Evolutionary conservation across 208 protist species (phyloP).

Genomic region (Naegleria gruberi): DNA sequence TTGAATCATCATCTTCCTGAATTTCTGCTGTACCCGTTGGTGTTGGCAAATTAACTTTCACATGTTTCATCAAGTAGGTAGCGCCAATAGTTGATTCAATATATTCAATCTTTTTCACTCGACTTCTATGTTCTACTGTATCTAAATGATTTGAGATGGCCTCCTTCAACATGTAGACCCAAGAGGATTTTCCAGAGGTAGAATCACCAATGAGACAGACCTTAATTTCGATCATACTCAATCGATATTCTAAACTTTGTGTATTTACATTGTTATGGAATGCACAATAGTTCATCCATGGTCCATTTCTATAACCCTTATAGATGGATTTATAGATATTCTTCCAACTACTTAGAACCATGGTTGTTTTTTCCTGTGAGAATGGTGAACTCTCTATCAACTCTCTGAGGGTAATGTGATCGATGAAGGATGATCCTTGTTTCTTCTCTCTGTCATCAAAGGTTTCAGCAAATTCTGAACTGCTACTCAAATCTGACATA

Average conservation of each 20-base stretch:
- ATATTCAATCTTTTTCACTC: background rate
- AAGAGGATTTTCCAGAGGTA: background rate
- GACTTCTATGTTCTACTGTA: background rate
- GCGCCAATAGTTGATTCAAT: background rate
- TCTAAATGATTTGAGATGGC: background rate
- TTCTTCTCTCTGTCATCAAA: background rate
- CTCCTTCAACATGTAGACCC: background rate
- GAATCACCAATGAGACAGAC: background rate
- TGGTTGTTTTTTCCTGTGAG: background rate
- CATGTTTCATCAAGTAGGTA: background rate
- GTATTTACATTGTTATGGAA: background rate
- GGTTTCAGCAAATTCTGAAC: background rate
- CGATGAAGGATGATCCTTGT: background rate
- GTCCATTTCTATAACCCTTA: background rate
- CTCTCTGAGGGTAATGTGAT: background rate
- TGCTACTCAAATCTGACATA: background rate
- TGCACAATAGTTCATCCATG: background rate
- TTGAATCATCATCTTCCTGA: background rate
- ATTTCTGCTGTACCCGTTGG: background rate
- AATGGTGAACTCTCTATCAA: background rate
- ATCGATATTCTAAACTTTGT: background rate
- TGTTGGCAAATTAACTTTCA: background rate
- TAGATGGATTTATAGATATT: background rate
- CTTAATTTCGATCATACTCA: background rate
- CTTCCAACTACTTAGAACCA: background rate